Evolutionary conservation across 352 stramenopile genomes (phyloP), one percentile per base, ranked within the genome.

Genomic region (Globisporangium okanoganense): DNA sequence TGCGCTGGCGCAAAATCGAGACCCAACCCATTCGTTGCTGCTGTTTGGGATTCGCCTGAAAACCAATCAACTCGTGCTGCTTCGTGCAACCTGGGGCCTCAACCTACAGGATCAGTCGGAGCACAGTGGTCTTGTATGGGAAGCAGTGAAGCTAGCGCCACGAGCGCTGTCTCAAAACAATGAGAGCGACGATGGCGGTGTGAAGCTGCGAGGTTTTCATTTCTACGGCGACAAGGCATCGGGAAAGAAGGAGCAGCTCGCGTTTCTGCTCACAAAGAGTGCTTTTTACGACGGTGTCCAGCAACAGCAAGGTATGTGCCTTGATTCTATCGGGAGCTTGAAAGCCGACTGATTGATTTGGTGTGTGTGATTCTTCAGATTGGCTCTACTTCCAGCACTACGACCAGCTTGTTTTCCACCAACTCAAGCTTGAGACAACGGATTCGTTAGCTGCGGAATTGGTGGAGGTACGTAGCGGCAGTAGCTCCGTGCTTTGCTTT

Each of bases 321-420:
- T 16, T 27, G 5, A 0, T 22, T 3, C n/a, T n/a, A n/a, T n/a
- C n/a, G n/a, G 8, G 20, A 41, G 16, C 31, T 31, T 22, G 14
- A 22, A 56, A 1, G 8, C 6, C 24, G 6, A 24, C 22, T 25
- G 0, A 9, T 33, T 27, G 33, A 12, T 2, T 53, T 8, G 16
- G 36, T 5, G n/a, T 16, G 60, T n/a, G 51, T 66, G 25, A 18
- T 60, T 58, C 43, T 45, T 6, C 48, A 82, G 74, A 67, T n/a
- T 82, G 69, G 66, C 41, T 82, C 29, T 79, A 73, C 45, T 58
- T 83, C 6, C 67, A 79, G 52, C 36, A 45, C 12, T 83, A 79
- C 51, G 72, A 83, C 18, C 45, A 73, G 16, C 45, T 81, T 48
- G 18, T 43, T 29, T 80, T 77, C 38, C 64, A 44, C n/a, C 16